These are phyloP conservation scores for Sabuloglossum arenarium DNA, from an alignment of 495 filamentous ascomycete genomes.

Conservation along the genomic window DNA sequence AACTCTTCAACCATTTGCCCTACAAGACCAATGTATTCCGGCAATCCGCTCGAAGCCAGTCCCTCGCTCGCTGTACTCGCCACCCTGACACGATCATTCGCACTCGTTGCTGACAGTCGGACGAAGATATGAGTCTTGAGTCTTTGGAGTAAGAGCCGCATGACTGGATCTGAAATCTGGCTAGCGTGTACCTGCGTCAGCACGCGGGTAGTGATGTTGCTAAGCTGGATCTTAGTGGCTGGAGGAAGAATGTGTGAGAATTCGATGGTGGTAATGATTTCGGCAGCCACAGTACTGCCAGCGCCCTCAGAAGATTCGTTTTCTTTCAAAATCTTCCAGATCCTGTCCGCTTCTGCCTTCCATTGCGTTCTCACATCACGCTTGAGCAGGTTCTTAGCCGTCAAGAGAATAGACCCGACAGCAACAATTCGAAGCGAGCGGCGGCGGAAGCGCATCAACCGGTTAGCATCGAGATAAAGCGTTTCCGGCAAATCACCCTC, in stretches of 20 bases:
- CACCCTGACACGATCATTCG: conserved; percentile 61
- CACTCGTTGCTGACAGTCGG: conserved; percentile 52
- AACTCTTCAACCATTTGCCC: conserved; percentile 64
- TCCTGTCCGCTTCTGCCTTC: conserved; percentile 66
- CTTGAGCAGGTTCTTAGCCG: conserved; percentile 88
- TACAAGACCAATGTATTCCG: conserved; percentile 77
- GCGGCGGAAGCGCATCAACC: conserved; percentile 42
- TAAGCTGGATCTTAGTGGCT: conserved; percentile 35
- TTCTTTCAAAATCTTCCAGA: conserved; percentile 25
- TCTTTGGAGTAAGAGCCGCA: conserved; percentile 56
- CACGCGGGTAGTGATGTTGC: conserved; percentile 33
- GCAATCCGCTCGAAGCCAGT: conserved; percentile 57
- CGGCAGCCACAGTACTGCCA: conserved; percentile 30
- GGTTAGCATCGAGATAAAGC: conserved; percentile 53
- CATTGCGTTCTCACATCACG: conserved; percentile 77
- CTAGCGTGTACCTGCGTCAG: conserved; percentile 19
- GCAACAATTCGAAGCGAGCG: conserved; percentile 57
- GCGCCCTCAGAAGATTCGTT: conserved; percentile 22
- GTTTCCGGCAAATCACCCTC: conserved; percentile 59
- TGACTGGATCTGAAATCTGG: conserved; percentile 53
- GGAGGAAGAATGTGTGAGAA: conserved; percentile 61
- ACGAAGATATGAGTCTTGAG: conserved; percentile 55
- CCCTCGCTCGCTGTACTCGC: conserved; percentile 68
- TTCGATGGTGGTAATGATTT: conserved; percentile 60
- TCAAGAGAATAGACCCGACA: conserved; percentile 62